Conservation (phyloP, 192 early-diverging fungal species). For the Mortierella alpina region DNA sequence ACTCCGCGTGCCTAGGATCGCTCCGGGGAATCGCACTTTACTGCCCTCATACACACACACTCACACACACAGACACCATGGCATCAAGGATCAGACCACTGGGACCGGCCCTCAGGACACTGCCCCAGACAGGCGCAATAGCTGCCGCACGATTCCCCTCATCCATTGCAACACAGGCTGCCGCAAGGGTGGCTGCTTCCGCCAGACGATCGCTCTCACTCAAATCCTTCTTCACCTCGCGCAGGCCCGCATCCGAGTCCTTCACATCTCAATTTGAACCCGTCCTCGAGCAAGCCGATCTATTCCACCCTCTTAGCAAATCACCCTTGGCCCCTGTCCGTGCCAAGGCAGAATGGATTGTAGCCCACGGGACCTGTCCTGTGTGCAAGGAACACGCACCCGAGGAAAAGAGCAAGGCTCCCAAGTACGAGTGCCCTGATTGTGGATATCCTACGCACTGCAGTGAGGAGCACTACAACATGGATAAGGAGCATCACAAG, state of each 20-base stretch:
- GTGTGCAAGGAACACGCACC: slow-evolving; percentile 68
- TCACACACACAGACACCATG: slow-evolving; percentile 9
- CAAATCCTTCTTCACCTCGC: slow-evolving; percentile 51
- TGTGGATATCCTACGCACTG: slow-evolving; percentile 88
- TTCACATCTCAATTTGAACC: slow-evolving; percentile 53
- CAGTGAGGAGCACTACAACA: slow-evolving; percentile 72
- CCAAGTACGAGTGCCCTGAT: slow-evolving; percentile 76
- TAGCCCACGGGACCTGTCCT: slow-evolving; percentile 73
- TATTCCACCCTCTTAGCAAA: slow-evolving; percentile 77
- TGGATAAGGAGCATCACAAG: slow-evolving; percentile 65
- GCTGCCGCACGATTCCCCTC: slow-evolving; percentile 14
- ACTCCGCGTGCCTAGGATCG: no score
- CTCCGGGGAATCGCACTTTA: not conserved
- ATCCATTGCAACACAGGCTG: not conserved
- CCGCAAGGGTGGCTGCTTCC: slow-evolving; percentile 7
- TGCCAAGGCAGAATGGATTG: slow-evolving; percentile 70
- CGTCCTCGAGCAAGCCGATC: slow-evolving; percentile 61
- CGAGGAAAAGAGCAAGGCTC: slow-evolving; percentile 55
- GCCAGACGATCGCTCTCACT: slow-evolving; percentile 46
- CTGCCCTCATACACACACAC: slow-evolving; percentile 9
- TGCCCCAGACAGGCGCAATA: slow-evolving; percentile 24
- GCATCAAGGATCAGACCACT: slow-evolving; percentile 51
- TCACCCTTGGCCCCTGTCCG: slow-evolving; percentile 77
- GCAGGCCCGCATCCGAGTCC: slow-evolving; percentile 31
- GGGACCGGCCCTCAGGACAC: slow-evolving; percentile 39